Percentiles rank a stretch among this genome's conserved stretches.
These are phyloP conservation scores for Plasmodium relictum DNA, from an alignment of 169 alveolate genomes.

Conservation along the genomic window DNA sequence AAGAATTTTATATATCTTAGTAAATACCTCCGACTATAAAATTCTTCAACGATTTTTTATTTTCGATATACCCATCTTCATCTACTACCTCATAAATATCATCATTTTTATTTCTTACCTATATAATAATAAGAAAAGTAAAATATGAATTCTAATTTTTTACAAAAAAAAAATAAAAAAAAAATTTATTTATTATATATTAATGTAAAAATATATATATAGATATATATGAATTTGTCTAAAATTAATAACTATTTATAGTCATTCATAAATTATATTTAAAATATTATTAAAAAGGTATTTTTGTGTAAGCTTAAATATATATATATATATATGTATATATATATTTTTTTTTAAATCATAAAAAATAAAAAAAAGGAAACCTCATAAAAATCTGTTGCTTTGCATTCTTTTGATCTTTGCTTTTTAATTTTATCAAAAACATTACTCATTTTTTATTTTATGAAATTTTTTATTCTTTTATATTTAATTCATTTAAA, in stretches of 20 bases:
- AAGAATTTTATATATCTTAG: background rate
- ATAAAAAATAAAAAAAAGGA: too few species aligned
- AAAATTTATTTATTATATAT: too few species aligned
- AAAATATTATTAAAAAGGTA: too few species aligned
- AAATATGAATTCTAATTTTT: background rate
- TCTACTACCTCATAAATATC: constrained; percentile 72
- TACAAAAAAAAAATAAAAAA: too few species aligned
- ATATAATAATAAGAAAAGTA: background rate
- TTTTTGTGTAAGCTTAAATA: background rate
- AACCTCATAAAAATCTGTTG: constrained; percentile 76
- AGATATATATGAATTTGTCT: background rate
- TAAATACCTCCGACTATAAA: constrained; percentile 73
- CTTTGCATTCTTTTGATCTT: constrained; percentile 76
- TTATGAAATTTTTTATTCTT: too few species aligned
- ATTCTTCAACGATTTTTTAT: constrained; percentile 41
- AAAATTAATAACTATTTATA: too few species aligned
- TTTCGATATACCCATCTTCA: constrained; percentile 72
- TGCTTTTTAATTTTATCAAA: constrained; percentile 71
- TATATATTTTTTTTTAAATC: background rate
- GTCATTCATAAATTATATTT: too few species aligned
- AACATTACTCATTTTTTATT: constrained; percentile 65
- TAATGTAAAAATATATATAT: constrained; percentile 1
- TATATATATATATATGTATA: constrained; percentile 1
- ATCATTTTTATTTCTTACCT: constrained; percentile 67
- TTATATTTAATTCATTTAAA: too few species aligned